Percentiles rank a stretch among this genome's conserved stretches.
Evolutionary conservation across 23 red algal species (phyloP).

Genomic region (Gracilaria gracilis): DNA sequence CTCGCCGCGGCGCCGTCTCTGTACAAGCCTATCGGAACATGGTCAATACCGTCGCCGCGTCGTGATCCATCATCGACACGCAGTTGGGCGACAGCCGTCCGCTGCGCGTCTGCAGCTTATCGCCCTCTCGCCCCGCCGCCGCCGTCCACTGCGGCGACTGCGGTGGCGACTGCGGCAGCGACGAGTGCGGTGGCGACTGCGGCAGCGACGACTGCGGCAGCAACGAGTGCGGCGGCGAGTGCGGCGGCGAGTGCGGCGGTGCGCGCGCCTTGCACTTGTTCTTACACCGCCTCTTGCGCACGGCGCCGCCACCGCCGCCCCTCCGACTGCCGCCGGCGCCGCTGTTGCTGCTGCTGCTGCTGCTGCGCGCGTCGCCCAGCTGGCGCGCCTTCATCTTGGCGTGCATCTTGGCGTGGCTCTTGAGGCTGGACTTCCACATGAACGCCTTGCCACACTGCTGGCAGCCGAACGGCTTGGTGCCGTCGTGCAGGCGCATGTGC

Average conservation of each 20-base stretch:
- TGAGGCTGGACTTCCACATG: conserved; percentile 76
- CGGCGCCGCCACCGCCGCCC: background rate
- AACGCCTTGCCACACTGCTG: conserved; percentile 48
- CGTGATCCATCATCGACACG: conserved; percentile 30
- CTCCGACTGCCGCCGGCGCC: background rate
- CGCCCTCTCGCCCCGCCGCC: background rate
- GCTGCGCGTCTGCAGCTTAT: background rate
- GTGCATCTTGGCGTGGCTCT: conserved; percentile 72
- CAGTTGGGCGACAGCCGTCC: conserved; percentile 28
- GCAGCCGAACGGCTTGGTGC: conserved; percentile 78
- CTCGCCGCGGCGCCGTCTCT: background rate
- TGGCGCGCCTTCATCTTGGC: conserved; percentile 24
- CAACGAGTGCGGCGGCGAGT: conserved; percentile 21
- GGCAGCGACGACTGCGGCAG: background rate
- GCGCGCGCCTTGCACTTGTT: background rate
- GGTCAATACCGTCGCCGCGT: conserved; percentile 38
- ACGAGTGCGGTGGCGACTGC: background rate
- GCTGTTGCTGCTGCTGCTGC: no score
- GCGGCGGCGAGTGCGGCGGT: conserved; percentile 10
- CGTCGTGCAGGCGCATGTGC: conserved; percentile 82
- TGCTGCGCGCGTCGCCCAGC: background rate
- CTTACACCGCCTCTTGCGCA: background rate
- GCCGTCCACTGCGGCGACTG: background rate
- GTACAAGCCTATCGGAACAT: conserved; percentile 11
- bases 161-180: background rate